These are phyloP conservation scores for Dacryopinax spathularia DNA, from an alignment of 768 basidiomycete genomes.

Conservation along the genomic window DNA sequence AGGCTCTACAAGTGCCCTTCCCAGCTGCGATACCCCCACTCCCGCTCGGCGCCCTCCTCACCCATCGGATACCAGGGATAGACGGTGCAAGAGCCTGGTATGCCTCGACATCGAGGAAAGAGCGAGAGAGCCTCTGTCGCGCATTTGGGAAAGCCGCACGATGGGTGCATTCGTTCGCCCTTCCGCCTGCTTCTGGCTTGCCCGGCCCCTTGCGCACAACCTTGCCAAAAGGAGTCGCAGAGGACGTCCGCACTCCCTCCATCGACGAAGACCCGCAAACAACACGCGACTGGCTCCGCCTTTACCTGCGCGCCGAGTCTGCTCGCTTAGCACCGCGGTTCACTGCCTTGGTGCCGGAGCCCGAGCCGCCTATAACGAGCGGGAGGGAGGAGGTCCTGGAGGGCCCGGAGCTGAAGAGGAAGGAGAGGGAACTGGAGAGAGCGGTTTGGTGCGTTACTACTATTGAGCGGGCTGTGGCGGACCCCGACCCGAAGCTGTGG, in stretches of 20 bases:
- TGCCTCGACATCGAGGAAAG: neutral
- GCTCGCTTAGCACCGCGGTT: neutral
- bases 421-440: neutral
- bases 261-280: neutral
- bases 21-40: neutral
- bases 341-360: neutral
- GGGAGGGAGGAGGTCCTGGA: neutral
- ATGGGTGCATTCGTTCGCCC: neutral
- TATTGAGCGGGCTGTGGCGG: neutral
- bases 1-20: neutral
- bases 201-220: neutral
- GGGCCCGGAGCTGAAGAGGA: neutral
- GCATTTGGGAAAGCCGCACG: neutral
- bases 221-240: neutral
- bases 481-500: neutral
- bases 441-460: neutral
- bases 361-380: neutral
- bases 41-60: neutral
- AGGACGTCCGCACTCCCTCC: neutral
- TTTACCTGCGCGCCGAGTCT: neutral
- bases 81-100: neutral
- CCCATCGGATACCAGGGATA: neutral
- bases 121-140: neutral
- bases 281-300: neutral
- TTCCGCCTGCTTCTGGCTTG: neutral